Evolutionary conservation across 163 green algal species (phyloP), one percentile per base, ranked within the genome.

Genomic region (Volvox carteri): DNA sequence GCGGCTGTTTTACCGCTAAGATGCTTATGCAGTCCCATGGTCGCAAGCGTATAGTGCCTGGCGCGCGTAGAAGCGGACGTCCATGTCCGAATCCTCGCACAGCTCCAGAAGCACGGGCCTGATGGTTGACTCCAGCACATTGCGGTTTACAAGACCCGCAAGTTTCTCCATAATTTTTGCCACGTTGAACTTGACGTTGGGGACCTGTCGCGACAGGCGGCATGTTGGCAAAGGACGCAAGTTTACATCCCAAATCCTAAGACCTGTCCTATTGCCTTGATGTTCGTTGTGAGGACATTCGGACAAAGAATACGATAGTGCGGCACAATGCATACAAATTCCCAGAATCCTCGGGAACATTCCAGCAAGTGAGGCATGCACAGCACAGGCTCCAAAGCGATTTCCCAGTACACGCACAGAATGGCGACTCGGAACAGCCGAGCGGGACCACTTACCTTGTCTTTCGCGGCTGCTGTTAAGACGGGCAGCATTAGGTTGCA

Each of bases 51-150:
- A 92, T 50, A 99, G 90, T 23, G 97, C 97, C 85, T 98, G 96
- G 16, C 91, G 68, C 7, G 98, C 98, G 90, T 98, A 99, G 90
- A 98, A 99, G 39, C 95, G 93, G 14, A 99, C 98, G 89, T 99
- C 98, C 44, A 94, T 92, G 92, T 99, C 98, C 1, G 68, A 7
- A 80, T 99, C 98, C 44, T 97, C 95, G n/a, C 90, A 91, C 50
- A 99, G 94, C 89, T 98, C 95, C 65, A 92, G 35, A 42, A 99
- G 94, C 86, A 94, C 96, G 1, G 98, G 98, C 83, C 94, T 93
- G 77, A 99, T 95, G 2, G 92, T 94, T 14, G 92, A 89, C 86
- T 97, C 93, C 25, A 99, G 65, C 2, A 96, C 90, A 9, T 56
- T 35, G 37, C 90, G 62, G 37, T 98, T 94, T 19, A 98, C 90